A percentile compares a stretch with the other conserved stretches of the same genome.
These are phyloP conservation scores for Arthonia radiata DNA, from an alignment of 495 filamentous ascomycete species.

Conservation along the genomic window DNA sequence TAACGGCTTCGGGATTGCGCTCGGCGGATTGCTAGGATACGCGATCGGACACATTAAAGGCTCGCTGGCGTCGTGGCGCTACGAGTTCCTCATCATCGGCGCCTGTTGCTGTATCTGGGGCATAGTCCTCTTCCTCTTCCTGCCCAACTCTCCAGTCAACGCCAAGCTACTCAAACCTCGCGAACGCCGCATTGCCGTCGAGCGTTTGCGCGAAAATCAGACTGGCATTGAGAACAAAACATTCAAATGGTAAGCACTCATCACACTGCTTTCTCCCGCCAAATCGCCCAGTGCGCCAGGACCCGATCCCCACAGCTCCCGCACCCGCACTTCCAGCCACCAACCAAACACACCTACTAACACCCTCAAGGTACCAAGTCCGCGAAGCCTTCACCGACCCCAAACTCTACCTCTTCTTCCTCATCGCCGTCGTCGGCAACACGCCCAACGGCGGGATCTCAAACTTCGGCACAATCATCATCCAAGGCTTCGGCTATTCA, in stretches of 20 bases:
- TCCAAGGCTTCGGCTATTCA: conserved; percentile 34
- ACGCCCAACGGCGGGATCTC: conserved; percentile 40
- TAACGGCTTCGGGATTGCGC: conserved; percentile 36
- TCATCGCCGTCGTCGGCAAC: conserved; percentile 37
- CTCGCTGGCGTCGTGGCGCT: conserved; percentile 23
- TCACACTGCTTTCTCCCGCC: too few relatives aligned
- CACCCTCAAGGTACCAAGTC: too few relatives aligned
- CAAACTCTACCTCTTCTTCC: conserved; percentile 37
- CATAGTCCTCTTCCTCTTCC: conserved; percentile 29
- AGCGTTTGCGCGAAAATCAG: conserved; percentile 32
- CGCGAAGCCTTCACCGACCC: conserved; percentile 30
- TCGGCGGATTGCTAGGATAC: conserved; percentile 30
- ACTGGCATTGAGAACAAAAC: conserved; percentile 46
- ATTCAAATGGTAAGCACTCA: too few relatives aligned
- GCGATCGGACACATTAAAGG: conserved; percentile 26
- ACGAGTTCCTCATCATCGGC: conserved; percentile 25
- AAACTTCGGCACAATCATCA: conserved; percentile 36
- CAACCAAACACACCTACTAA: too few relatives aligned
- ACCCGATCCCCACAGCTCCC: too few relatives aligned
- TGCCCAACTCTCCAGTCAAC: conserved; percentile 37
- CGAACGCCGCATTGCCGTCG: conserved; percentile 31
- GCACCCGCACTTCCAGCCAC: too few relatives aligned
- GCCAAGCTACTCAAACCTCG: conserved; percentile 30
- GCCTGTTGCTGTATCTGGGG: conserved; percentile 30
- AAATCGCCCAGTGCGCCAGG: too few relatives aligned